These are phyloP conservation scores for Pseudognaphalium luteoalbum DNA, from an alignment of 129 eudicot genomes.

Conservation along the genomic window DNA sequence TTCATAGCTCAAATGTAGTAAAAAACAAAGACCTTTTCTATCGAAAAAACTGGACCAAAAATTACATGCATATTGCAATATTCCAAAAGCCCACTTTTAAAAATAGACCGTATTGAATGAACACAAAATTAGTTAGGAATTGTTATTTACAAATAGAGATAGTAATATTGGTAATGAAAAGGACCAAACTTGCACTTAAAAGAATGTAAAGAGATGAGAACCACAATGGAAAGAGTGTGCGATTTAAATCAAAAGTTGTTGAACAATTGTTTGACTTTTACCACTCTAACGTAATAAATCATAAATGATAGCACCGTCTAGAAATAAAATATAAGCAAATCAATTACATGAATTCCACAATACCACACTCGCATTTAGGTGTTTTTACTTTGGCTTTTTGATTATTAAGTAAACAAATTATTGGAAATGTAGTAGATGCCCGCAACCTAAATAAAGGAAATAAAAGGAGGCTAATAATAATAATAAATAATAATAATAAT, in stretches of 20 bases:
- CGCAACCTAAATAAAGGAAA: background rate
- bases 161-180: background rate
- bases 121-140: background rate
- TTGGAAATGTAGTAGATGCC: background rate
- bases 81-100: background rate
- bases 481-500: too few species aligned
- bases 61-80: background rate
- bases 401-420: too few species aligned
- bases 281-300: background rate
- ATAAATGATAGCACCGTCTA: background rate
- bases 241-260: background rate
- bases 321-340: background rate
- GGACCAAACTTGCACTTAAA: background rate
- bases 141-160: background rate
- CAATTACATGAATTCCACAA: background rate
- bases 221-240: background rate
- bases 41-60: background rate
- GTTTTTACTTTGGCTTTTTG: too few species aligned
- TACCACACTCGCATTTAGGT: too few species aligned
- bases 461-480: background rate
- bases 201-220: background rate
- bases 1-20: background rate
- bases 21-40: background rate
- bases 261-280: slow-evolving; percentile 3
- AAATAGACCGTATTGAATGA: background rate